Evolutionary conservation across 306 rosid species (phyloP), one percentile per base, ranked within the genome.

Genomic region (Ormosia semicastrata): DNA sequence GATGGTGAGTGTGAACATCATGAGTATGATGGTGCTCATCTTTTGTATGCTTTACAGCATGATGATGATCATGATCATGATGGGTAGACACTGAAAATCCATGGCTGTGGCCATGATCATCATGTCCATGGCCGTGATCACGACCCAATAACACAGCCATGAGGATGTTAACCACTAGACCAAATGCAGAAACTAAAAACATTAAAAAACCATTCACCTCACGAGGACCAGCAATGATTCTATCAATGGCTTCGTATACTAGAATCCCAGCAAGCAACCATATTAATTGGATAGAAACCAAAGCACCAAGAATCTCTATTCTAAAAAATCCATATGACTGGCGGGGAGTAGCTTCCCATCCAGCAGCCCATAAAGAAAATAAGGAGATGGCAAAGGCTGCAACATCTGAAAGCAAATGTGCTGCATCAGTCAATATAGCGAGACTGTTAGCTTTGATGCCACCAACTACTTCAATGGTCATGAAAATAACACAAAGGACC

Each of bases 331-430:
- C 97, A 14, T 92, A 92, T 6, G 94, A 90, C 78, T 90, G 97
- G 62, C 97, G 94, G 29, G 97, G 97, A 64, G 76, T 92, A 72
- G 97, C 94, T 81, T 90, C 93, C 97, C 94, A 92, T 63, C 94
- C 89, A 13, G 93, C 90, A 79, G 94, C 97, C 97, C 97, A 92
- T 52, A 92, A 63, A 24, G 97, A 86, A 71, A 92, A 89, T 71
- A 92, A 81, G 59, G 97, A 92, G 89, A 92, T 92, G 70, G 97
- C 93, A 73, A 92, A 92, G 15, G 94, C 83, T 43, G 94, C 94
- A 86, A 92, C 94, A 15, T 92, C 97, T 2, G 93, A 90, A 32
- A 92, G 97, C 83, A 92, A 83, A 82, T 92, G 97, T 6, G 97
- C 97, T 73, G 97, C 97, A 83, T 92, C 97, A 11, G 97, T 92